Conservation (phyloP, 2,329 filamentous ascomycete genomes). For the Microdochium trichocladiopsis region DNA sequence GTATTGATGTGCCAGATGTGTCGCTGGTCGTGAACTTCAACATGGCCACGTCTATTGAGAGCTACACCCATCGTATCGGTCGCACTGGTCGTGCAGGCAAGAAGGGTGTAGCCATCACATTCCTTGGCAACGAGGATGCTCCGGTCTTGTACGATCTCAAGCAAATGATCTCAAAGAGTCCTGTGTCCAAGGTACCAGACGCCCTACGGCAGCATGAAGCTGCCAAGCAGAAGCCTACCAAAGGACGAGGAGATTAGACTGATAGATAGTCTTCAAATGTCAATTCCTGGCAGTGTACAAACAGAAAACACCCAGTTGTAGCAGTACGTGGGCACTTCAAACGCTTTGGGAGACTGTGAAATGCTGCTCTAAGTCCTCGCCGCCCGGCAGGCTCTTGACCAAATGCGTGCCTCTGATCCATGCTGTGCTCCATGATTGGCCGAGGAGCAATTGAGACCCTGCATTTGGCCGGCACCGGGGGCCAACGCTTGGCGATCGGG, state of each 20-base stretch:
- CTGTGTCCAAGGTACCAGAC: constrained; percentile 82
- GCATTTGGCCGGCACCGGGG: background rate
- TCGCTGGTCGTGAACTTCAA: constrained; percentile 97
- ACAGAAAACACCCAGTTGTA: too few relatives aligned
- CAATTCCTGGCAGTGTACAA: too few relatives aligned
- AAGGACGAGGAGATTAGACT: constrained; percentile 15
- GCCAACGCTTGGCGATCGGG: background rate
- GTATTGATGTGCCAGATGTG: constrained; percentile 96
- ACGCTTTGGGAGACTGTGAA: too few relatives aligned
- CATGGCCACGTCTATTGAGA: constrained; percentile 90
- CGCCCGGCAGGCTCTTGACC: too few relatives aligned
- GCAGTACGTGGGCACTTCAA: background rate
- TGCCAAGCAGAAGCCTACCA: constrained; percentile 72
- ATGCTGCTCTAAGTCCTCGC: too few relatives aligned
- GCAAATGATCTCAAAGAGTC: constrained; percentile 90
- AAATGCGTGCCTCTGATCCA: too few relatives aligned
- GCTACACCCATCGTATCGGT: constrained; percentile 93
- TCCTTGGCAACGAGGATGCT: constrained; percentile 81
- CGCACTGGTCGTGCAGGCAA: constrained; percentile 97
- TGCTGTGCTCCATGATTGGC: background rate
- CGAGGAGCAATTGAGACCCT: background rate
- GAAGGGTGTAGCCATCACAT: constrained; percentile 92
- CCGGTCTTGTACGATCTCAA: constrained; percentile 92
- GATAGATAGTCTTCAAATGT: background rate
- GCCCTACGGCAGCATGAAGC: constrained; percentile 85